Conservation (phyloP, 2,329 filamentous ascomycete species). For the Colletotrichum incanum region DNA sequence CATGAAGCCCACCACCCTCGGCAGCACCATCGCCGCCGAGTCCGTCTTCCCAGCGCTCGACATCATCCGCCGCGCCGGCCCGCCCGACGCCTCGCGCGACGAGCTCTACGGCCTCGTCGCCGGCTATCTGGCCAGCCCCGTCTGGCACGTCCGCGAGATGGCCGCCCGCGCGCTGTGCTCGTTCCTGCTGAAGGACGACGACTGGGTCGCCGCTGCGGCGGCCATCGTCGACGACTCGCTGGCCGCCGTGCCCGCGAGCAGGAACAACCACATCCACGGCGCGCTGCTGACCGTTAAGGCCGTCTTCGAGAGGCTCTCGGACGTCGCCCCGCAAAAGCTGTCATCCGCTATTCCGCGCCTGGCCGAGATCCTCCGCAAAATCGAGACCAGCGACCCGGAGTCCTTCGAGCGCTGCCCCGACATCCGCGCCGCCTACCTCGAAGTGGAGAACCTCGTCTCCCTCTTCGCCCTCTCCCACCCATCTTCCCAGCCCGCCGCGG, state of each 20-base stretch:
- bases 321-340: slow-evolving; percentile 56
- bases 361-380: slow-evolving; percentile 47
- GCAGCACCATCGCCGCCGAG: slow-evolving; percentile 66
- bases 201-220: slow-evolving; percentile 63
- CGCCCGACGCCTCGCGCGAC: slow-evolving; percentile 70
- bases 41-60: slow-evolving; percentile 88
- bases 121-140: slow-evolving; percentile 75
- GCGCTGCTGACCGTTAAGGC: slow-evolving; percentile 70
- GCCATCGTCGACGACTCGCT: slow-evolving; percentile 54
- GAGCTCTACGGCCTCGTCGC: slow-evolving; percentile 73
- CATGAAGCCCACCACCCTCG: slow-evolving; percentile 54
- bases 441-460: slow-evolving; percentile 62
- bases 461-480: slow-evolving; percentile 46
- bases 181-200: slow-evolving; percentile 67
- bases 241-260: slow-evolving; percentile 46
- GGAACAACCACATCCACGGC: slow-evolving; percentile 72
- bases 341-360: slow-evolving; percentile 47
- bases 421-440: slow-evolving; percentile 62
- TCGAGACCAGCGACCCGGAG: slow-evolving; percentile 16
- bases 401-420: slow-evolving; percentile 54
- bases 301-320: slow-evolving; percentile 67
- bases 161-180: slow-evolving; percentile 81
- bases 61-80: slow-evolving; percentile 80
- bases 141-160: slow-evolving; percentile 88
- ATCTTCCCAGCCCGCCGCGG: neutral